These are phyloP conservation scores for Aspergillus alliaceus DNA, from an alignment of 2,329 filamentous ascomycete genomes.

Conservation along the genomic window DNA sequence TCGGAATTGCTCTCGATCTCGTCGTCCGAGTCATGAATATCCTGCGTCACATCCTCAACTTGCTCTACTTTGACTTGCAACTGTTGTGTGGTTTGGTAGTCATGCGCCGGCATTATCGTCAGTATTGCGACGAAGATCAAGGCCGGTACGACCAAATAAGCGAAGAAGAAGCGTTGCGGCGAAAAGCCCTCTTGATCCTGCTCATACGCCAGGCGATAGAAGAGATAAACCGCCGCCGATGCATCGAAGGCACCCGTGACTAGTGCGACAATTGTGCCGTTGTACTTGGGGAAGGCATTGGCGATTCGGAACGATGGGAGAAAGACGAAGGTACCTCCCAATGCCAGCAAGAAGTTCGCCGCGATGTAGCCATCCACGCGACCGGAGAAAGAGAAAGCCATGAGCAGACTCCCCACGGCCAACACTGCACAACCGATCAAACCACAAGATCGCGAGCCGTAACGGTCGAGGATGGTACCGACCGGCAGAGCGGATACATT, in stretches of 20 bases:
- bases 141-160: constrained; percentile 69
- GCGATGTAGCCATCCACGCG: constrained; percentile 71
- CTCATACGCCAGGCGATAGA: constrained; percentile 73
- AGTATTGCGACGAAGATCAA: constrained; percentile 65
- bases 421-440: constrained; percentile 68
- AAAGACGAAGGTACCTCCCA: constrained; percentile 78
- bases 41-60: constrained; percentile 34
- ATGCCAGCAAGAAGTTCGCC: constrained; percentile 72
- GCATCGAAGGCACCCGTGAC: constrained; percentile 82
- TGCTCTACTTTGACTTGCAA: constrained; percentile 68
- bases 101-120: constrained; percentile 66
- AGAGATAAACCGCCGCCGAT: constrained; percentile 73
- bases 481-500: constrained; percentile 84
- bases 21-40: constrained; percentile 49
- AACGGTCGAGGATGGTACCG: constrained; percentile 79
- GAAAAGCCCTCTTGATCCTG: constrained; percentile 41
- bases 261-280: constrained; percentile 73
- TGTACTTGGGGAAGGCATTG: constrained; percentile 74
- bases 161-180: constrained; percentile 67
- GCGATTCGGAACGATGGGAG: constrained; percentile 80
- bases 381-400: constrained; percentile 66
- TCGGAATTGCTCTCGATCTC: constrained; percentile 53
- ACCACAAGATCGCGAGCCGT: constrained; percentile 75
- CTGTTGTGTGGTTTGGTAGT: constrained; percentile 78
- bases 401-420: constrained; percentile 64